Conservation (phyloP, 495 filamentous ascomycete species). For the Choiromyces venosus region DNA sequence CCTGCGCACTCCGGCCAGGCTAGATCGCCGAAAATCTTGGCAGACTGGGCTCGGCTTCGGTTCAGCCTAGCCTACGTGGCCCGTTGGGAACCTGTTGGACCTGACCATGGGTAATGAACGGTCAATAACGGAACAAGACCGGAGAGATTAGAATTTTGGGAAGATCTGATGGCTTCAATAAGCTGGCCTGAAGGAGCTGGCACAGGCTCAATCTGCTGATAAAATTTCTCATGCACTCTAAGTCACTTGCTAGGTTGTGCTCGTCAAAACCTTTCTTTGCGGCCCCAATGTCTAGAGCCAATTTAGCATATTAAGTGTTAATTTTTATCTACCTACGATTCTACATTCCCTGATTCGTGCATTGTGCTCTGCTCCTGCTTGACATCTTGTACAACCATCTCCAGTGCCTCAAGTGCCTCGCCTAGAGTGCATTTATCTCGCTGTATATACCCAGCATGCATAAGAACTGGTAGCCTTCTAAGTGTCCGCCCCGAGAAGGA, state of each 20-base stretch:
- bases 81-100: no score
- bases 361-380: neutral
- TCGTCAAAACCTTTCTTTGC: neutral
- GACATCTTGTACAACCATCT: slow-evolving; percentile 32
- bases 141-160: neutral
- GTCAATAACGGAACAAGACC: neutral
- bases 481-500: slow-evolving; percentile 33
- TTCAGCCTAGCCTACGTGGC: no score
- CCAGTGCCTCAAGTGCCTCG: slow-evolving; percentile 37
- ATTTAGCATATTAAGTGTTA: neutral
- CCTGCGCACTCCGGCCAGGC: no score
- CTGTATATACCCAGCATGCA: slow-evolving; percentile 42
- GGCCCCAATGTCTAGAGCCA: neutral
- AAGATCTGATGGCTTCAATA: neutral
- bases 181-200: neutral
- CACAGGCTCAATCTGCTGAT: neutral
- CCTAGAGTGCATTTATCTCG: slow-evolving; percentile 24
- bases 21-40: no score
- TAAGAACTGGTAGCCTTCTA: slow-evolving; percentile 37
- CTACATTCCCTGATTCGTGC: neutral
- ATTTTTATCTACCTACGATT: neutral
- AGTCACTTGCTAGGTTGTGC: neutral
- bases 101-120: neutral
- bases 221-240: neutral
- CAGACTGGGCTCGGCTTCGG: no score